Conservation (phyloP, 2,329 filamentous ascomycete genomes). For the Colletotrichum filicis region DNA sequence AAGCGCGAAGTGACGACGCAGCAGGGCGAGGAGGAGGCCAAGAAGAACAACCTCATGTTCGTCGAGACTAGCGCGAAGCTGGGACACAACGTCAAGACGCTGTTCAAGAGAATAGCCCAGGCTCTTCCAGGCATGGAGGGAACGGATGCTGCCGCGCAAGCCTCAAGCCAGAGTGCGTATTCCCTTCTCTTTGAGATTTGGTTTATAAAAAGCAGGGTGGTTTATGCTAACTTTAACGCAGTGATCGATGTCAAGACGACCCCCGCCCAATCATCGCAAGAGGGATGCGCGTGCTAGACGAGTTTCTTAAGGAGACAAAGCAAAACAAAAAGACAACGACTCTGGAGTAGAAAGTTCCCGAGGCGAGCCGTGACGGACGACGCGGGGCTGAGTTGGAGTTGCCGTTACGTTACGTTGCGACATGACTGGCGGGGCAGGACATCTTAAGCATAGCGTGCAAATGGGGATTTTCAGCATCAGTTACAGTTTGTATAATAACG, state of each 20-base stretch:
- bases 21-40: slow-evolving; percentile 97
- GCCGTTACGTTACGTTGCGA: slow-evolving; percentile 33
- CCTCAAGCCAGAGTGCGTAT: slow-evolving; percentile 79
- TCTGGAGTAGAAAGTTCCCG: slow-evolving; percentile 11
- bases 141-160: slow-evolving; percentile 80
- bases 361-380: slow-evolving; percentile 34
- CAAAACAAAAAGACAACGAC: slow-evolving; percentile 5
- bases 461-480: slow-evolving; percentile 40
- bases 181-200: neutral
- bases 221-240: slow-evolving; percentile 47
- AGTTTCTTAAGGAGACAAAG: neutral
- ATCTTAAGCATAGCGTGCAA: slow-evolving; percentile 45
- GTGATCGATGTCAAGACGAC: slow-evolving; percentile 96
- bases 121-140: slow-evolving; percentile 98
- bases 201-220: neutral
- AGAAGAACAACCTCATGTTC: slow-evolving; percentile 98
- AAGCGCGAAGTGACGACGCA: slow-evolving; percentile 97
- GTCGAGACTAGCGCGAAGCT: slow-evolving; percentile 99
- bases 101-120: slow-evolving; percentile 98
- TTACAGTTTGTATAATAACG: slow-evolving; percentile 38
- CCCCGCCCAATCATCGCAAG: slow-evolving; percentile 74
- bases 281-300: slow-evolving; percentile 75
- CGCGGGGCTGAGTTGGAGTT: slow-evolving; percentile 14
- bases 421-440: slow-evolving; percentile 34
- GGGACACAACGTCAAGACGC: slow-evolving; percentile 96